phyloP scores from a whole-genome alignment of 2,329 filamentous ascomycete genomes.

The Paracamarosporium sp. region DNA sequence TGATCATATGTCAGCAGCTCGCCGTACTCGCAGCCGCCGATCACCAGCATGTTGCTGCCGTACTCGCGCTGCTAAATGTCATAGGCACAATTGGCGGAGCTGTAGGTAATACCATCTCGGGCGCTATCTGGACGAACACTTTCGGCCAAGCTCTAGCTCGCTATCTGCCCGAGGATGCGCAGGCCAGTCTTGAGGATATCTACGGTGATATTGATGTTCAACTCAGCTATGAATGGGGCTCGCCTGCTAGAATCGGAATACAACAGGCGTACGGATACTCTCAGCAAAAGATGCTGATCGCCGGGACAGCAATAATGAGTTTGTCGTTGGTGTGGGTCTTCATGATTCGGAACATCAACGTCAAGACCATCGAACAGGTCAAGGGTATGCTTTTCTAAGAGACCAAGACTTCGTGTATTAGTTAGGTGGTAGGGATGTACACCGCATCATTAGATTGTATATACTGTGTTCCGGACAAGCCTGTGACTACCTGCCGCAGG shows the following conservation, averaged over 20 bases:
- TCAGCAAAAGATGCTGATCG: constrained; percentile 53
- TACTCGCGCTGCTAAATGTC: constrained; percentile 59
- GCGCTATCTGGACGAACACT: constrained; percentile 67
- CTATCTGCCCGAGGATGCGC: constrained; percentile 51
- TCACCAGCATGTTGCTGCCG: constrained; percentile 32
- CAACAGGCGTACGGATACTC: constrained; percentile 41
- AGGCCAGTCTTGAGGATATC: constrained; percentile 31
- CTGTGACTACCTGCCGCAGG: neutral
- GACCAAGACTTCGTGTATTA: neutral
- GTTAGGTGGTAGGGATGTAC: neutral
- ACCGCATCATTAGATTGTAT: no score
- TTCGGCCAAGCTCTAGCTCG: constrained; percentile 57
- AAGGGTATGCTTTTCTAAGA: constrained; percentile 29
- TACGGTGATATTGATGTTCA: constrained; percentile 49
- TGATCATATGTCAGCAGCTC: constrained; percentile 35
- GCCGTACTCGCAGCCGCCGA: constrained; percentile 28
- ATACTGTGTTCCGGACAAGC: no score
- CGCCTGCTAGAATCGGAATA: constrained; percentile 49
- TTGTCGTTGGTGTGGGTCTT: constrained; percentile 31
- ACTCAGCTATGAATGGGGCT: constrained; percentile 51
- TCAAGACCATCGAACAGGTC: constrained; percentile 41
- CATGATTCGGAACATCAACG: constrained; percentile 42
- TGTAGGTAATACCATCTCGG: constrained; percentile 58
- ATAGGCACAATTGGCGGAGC: constrained; percentile 62
- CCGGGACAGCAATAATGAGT: constrained; percentile 31